phyloP scores from a whole-genome alignment of 768 basidiomycete genomes.

The Psilocybe subaeruginosa region DNA sequence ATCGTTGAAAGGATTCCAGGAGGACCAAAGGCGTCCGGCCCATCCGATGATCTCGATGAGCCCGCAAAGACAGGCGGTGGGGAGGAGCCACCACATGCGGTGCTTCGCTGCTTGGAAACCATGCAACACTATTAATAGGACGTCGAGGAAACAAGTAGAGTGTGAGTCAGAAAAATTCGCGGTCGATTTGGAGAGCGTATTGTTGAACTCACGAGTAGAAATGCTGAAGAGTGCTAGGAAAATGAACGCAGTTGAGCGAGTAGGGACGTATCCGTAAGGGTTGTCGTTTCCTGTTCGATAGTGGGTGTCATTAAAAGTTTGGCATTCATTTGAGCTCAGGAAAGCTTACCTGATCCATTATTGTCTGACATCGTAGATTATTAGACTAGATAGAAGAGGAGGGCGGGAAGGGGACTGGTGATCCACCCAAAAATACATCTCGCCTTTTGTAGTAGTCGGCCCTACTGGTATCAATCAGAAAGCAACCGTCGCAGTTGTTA shows the following conservation, averaged over 20 bases:
- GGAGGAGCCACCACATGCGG: conserved; percentile 55
- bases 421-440: neutral
- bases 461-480: neutral
- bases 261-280: conserved; percentile 30
- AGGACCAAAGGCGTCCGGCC: conserved; percentile 58
- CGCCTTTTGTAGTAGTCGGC: neutral
- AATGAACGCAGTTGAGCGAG: conserved; percentile 21
- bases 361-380: neutral
- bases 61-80: conserved; percentile 50
- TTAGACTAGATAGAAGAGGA: neutral
- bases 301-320: neutral
- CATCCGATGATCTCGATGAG: conserved; percentile 57
- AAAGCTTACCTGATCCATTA: neutral
- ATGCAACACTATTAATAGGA: conserved; percentile 42
- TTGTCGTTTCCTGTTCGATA: neutral
- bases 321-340: neutral
- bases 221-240: conserved; percentile 38
- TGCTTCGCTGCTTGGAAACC: conserved; percentile 43
- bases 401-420: neutral
- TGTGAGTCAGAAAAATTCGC: too few species aligned
- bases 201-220: conserved; percentile 35
- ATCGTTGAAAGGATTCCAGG: conserved; percentile 22
- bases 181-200: conserved; percentile 4
- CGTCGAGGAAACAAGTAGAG: too few species aligned
- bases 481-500: neutral